Percentiles rank a stretch among this genome's conserved stretches.
Evolutionary conservation across 2,329 filamentous ascomycete species (phyloP).

Genomic region (Botrytis medusae): DNA sequence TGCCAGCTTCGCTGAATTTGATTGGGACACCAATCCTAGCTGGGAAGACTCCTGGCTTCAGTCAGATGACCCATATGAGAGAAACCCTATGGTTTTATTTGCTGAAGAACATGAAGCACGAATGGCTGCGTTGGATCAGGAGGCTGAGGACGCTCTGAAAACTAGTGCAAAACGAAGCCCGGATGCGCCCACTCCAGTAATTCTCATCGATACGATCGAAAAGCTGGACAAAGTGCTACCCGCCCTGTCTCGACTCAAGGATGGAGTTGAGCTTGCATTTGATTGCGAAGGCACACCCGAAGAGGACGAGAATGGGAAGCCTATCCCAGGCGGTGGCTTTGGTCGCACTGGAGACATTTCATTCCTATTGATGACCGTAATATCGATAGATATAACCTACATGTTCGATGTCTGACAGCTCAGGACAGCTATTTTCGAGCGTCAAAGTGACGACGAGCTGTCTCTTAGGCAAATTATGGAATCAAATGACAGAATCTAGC

Average conservation of each 20-base stretch:
- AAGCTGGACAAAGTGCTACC: conserved; percentile 6
- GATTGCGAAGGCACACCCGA: neutral
- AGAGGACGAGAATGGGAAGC: neutral
- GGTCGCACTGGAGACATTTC: neutral
- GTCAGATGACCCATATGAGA: neutral
- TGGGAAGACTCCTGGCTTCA: neutral
- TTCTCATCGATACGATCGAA: neutral
- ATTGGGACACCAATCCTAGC: neutral
- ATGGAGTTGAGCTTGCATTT: conserved; percentile 3
- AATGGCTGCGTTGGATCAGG: no score
- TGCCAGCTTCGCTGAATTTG: no score
- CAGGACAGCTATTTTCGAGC: neutral
- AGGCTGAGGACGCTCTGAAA: neutral
- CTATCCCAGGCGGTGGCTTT: neutral
- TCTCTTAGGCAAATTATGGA: neutral
- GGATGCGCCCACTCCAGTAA: neutral
- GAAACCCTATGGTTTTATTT: no score
- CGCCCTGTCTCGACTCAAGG: neutral
- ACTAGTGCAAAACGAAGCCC: neutral
- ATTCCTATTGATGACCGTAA: neutral
- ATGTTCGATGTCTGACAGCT: conserved; percentile 2
- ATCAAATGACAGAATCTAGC: neutral
- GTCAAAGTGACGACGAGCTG: neutral
- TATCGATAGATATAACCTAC: neutral
- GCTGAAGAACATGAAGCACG: neutral